Evolutionary conservation across 2,329 filamentous ascomycete genomes (phyloP), one percentile per base, ranked within the genome.

Genomic region (Epichloe hybrida): DNA sequence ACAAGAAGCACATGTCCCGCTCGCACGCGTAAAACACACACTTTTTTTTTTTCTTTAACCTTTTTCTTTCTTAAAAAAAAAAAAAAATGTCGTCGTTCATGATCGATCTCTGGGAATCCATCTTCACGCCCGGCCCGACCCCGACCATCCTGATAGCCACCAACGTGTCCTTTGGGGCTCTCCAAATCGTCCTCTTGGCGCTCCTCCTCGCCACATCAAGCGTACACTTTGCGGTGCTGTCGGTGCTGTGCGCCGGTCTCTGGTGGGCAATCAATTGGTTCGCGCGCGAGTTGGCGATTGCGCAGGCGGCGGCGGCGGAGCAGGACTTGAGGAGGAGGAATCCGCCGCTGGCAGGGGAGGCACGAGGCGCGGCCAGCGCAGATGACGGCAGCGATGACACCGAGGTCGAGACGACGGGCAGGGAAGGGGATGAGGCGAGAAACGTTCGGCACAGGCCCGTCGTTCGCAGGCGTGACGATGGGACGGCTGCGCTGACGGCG

Each of bases 181-280:
- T 98, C 17, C 93, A 97, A 68, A 53, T 85, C 55, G 75, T 95
- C 41, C 82, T 97, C 58, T 69, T 88, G 56, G 67, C 70, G 50
- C 84, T 98, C 55, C 78, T 97, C 49, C 54, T 88, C 58, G 83
- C 81, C 51, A 98, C 91, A 7, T 81, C 85, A 68, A 95, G 86
- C 70, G 77, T 95, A 56, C 93, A 97, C 74, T 95, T 96, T 62
- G 66, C 88, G 55, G 75, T 91, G 52, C 78, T 98, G 5, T 95
- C 88, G 12, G 61, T 83, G 52, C 73, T 98, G 9, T 88, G 81
- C 56, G 90, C 72, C 35, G 86, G 86, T 4, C 75, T 97, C 37
- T 98, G 93, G 93, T 89, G 80, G 72, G 81, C 86, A 52, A 90
- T 97, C 70, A 97, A 97, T 76, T 98, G 93, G 93, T 97, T 98